These are phyloP conservation scores for Fusarium stilboides DNA, from an alignment of 2,329 filamentous ascomycete species.

Conservation along the genomic window DNA sequence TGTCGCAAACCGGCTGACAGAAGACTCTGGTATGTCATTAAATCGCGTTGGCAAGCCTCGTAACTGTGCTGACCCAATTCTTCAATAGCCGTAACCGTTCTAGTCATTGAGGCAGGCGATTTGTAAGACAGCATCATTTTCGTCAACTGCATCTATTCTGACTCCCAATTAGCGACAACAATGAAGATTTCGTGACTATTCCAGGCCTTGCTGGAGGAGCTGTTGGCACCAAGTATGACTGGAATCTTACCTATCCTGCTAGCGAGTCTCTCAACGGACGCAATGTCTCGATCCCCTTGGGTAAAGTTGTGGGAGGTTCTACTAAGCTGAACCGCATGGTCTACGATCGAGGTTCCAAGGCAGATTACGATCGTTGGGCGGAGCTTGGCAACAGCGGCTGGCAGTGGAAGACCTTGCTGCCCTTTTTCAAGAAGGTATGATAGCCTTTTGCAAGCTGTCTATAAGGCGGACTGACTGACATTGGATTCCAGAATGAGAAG, in stretches of 20 bases:
- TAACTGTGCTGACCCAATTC: neutral
- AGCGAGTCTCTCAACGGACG: conserved; percentile 33
- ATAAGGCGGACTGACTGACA: neutral
- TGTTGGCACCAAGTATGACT: conserved; percentile 46
- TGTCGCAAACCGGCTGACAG: conserved; percentile 41
- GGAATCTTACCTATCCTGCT: conserved; percentile 37
- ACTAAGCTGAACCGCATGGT: conserved; percentile 60
- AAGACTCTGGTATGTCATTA: conserved; percentile 34
- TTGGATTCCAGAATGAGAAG: conserved; percentile 29
- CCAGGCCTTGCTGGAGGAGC: conserved; percentile 44
- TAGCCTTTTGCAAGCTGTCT: fast-evolving
- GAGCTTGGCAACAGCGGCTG: conserved; percentile 62
- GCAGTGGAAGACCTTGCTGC: conserved; percentile 56
- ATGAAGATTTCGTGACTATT: conserved; percentile 43
- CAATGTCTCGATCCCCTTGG: conserved; percentile 39
- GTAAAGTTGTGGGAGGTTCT: conserved; percentile 59
- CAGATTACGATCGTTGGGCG: conserved; percentile 63
- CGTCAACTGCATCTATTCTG: neutral
- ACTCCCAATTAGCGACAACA: conserved; percentile 20
- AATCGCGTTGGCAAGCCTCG: neutral
- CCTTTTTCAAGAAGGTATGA: conserved; percentile 62
- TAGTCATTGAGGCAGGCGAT: conserved; percentile 44
- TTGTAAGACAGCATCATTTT: conserved; percentile 22
- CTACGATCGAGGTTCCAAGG: conserved; percentile 55
- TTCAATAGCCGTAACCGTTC: conserved; percentile 31